Evolutionary conservation across 2,329 filamentous ascomycete genomes (phyloP), one percentile per base, ranked within the genome.

Genomic region (Amauroascus verrucosus): DNA sequence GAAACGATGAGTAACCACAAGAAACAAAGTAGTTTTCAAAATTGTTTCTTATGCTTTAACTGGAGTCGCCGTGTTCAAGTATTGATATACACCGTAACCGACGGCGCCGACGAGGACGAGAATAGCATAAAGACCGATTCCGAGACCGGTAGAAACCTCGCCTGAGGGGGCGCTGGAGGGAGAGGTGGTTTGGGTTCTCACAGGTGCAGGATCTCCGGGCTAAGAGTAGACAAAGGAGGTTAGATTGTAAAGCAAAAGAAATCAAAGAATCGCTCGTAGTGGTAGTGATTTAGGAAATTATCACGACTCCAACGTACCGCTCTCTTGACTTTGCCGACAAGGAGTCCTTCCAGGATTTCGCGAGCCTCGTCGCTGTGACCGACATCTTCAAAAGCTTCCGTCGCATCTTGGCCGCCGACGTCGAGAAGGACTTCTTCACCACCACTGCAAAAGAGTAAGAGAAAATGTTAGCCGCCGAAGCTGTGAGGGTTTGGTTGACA

Each of bases 341-440:
- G 73, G 60, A 95, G 76, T 65, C 82, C 81, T 30, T 85, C 83
- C 54, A 98, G 83, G 62, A 95, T 91, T 77, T 97, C 91, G 62
- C 93, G 85, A 62, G 93, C 93, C 79, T 98, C 93, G 73, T 98
- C 93, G 65, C 87, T 94, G 85, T 98, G 93, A 68, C 93, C 93
- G 66, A 98, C 93, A 74, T 98, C 93, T 77, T 98, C 93, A 70
- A 98, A 98, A 58, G 93, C 91, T 76, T 97, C 93, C 64, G 91
- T 95, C 65, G 87, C 86, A 73, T 98, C 93, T 76, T 95, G 90
- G 63, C 93, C 93, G 66, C 79, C 93, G 60, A 97, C 90, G 63
- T 98, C 93, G 63, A 98, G 85, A 59, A 98, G 77, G 63, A 98
- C 93, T 77, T 98, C 93, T 76, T 98, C 93, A 76, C 93, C 93